Base-by-base conservation (phyloP, 352 stramenopile genomes). In the Phytophthora sp. region DNA sequence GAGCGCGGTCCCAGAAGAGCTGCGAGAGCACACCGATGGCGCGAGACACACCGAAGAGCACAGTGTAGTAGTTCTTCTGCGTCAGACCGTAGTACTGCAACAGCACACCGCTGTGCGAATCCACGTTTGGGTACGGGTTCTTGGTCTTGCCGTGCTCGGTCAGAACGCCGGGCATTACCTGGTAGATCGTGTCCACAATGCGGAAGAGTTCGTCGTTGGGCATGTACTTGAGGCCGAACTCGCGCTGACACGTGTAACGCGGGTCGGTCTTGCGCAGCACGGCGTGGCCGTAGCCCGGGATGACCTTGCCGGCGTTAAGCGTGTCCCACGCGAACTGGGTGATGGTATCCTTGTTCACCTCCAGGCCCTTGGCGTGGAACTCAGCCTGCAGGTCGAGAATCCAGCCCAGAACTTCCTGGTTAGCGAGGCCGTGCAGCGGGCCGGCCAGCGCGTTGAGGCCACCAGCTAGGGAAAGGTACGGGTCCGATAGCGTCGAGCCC, bases 151-250 rank as follows among this genome's bases (percentile, higher is more conserved):
- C 98, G 84, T 99, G 97, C 85, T 99, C 96, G 26, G 95, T 99
- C 53, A 99, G 86, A 42, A 99, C 96, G 63, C 91, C 97, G 7
- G 97, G 98, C 93, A 99, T 98, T 49, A 99, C 97, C 77, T 98
- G 84, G 85, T 99, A 99, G 77, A 99, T 99, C 67, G 96, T 99
- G 80, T 97, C 90, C 46, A 99, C 98, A 59, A 99, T 98, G 76
- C 98, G 98, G 92, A 99, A 99, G 26, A 99, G 81, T 70, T 98
- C 85, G 80, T 99, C 96, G 60, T 99, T 92, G 20, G 97, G 97
- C 91, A 99, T 98, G 90, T 99, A 98, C 88, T 99, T 99, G 62
- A 99, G 85, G 26, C 96, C 98, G 76, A 99, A 99, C 84, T 99
- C 95, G 52, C 98, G 91, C 91, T 99, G 98, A 83, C 95, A 99